These are phyloP conservation scores for Penicillium daleae DNA, from an alignment of 495 filamentous ascomycete genomes.

Conservation along the genomic window DNA sequence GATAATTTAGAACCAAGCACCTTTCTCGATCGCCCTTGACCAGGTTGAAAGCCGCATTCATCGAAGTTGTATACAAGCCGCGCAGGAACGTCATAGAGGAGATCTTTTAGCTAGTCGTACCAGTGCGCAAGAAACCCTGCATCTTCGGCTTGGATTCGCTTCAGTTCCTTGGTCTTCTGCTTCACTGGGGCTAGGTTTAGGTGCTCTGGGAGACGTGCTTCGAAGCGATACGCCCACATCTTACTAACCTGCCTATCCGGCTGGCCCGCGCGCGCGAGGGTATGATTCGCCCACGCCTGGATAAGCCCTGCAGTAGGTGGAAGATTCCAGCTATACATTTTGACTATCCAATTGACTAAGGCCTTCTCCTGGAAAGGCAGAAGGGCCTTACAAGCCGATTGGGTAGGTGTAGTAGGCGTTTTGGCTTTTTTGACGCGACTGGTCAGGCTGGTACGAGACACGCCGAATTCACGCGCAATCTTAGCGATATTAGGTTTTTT, in stretches of 20 bases:
- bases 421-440: constrained; percentile 1
- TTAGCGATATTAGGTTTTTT: not conserved
- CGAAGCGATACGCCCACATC: not conserved
- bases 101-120: not conserved
- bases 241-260: not conserved
- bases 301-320: not conserved
- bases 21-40: not conserved
- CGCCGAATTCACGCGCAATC: constrained; percentile 8
- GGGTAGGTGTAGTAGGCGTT: not conserved
- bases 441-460: not conserved
- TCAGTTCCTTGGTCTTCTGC: constrained; percentile 6
- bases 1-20: not conserved
- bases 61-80: constrained; percentile 10
- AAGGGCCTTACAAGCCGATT: not conserved
- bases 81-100: not conserved
- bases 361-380: not conserved
- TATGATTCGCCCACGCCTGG: constrained; percentile 1
- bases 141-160: not conserved
- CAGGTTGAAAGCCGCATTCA: constrained; percentile 7
- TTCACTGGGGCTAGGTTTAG: not conserved
- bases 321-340: not conserved
- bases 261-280: not conserved
- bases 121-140: constrained; percentile 1
- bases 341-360: constrained; percentile 2
- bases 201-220: not conserved